phyloP scores from a whole-genome alignment of 768 basidiomycete species.

The Boletus patriciae region DNA sequence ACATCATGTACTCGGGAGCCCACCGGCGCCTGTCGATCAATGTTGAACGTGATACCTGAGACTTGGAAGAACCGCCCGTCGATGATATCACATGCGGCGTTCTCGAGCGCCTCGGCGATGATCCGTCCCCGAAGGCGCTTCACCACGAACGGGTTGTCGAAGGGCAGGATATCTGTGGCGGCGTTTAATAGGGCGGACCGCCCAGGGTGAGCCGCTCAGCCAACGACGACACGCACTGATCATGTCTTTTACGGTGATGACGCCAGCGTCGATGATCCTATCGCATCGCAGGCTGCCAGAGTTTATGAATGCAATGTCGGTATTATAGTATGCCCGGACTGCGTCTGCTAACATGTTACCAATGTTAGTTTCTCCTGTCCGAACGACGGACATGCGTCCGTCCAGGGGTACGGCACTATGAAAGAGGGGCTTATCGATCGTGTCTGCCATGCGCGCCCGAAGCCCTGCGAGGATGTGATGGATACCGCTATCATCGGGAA shows the following conservation, averaged over 20 bases:
- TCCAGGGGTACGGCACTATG: conserved; percentile 4
- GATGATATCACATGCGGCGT: conserved; percentile 2
- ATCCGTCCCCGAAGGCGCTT: background rate
- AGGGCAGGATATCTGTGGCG: background rate
- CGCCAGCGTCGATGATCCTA: conserved; percentile 7
- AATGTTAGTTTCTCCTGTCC: background rate
- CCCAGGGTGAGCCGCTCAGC: too few species aligned
- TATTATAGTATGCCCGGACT: conserved; percentile 18
- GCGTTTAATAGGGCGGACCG: background rate
- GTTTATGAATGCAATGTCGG: conserved; percentile 16
- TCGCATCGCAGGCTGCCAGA: conserved; percentile 3
- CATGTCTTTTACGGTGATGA: conserved; percentile 9
- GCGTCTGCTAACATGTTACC: conserved; percentile 13
- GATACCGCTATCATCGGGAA: conserved; percentile 9
- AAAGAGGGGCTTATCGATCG: conserved; percentile 1
- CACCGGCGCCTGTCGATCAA: conserved; percentile 3
- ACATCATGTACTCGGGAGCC: conserved; percentile 1
- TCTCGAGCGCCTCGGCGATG: conserved; percentile 12
- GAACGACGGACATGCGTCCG: background rate
- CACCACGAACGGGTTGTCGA: conserved; percentile 9
- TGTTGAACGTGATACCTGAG: background rate
- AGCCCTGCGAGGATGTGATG: background rate
- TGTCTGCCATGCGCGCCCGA: background rate
- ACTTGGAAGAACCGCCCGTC: conserved; percentile 8
- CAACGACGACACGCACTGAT: conserved; percentile 10